These are phyloP conservation scores for Cocos nucifera DNA, from an alignment of 176 grass and related monocot genomes.

Conservation along the genomic window DNA sequence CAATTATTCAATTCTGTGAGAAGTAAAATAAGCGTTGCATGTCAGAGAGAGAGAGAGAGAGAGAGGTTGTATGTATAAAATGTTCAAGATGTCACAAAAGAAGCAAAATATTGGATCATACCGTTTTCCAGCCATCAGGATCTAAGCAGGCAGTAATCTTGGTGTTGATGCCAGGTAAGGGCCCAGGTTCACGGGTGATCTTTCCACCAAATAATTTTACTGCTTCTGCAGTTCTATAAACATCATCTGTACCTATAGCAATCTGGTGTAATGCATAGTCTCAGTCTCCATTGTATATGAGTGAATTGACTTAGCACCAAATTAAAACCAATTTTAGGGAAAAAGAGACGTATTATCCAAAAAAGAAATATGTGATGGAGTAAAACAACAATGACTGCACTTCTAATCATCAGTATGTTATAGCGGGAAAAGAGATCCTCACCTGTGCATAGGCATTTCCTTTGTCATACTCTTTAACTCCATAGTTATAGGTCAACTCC, in stretches of 20 bases:
- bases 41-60: too few relatives aligned
- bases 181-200: constrained; percentile 81
- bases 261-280: constrained; percentile 31
- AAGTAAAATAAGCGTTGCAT: too few relatives aligned
- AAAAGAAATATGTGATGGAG: neutral
- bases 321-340: too few relatives aligned
- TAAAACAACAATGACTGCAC: neutral
- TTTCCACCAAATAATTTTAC: constrained; percentile 62
- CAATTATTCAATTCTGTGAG: too few relatives aligned
- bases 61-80: neutral
- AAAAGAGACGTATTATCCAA: too few relatives aligned
- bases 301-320: too few relatives aligned
- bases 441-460: constrained; percentile 59
- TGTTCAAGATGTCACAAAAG: too few relatives aligned
- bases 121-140: constrained; percentile 97
- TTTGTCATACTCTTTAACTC: constrained; percentile 45
- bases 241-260: constrained; percentile 96
- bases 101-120: constrained; percentile 19
- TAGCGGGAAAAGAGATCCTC: neutral
- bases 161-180: constrained; percentile 81
- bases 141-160: constrained; percentile 90
- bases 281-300: too few relatives aligned
- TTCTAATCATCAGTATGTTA: neutral
- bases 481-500: constrained; percentile 67
- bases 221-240: constrained; percentile 86